These are phyloP conservation scores for Eimeria tenella DNA, from an alignment of 169 alveolate species.

Conservation along the genomic window DNA sequence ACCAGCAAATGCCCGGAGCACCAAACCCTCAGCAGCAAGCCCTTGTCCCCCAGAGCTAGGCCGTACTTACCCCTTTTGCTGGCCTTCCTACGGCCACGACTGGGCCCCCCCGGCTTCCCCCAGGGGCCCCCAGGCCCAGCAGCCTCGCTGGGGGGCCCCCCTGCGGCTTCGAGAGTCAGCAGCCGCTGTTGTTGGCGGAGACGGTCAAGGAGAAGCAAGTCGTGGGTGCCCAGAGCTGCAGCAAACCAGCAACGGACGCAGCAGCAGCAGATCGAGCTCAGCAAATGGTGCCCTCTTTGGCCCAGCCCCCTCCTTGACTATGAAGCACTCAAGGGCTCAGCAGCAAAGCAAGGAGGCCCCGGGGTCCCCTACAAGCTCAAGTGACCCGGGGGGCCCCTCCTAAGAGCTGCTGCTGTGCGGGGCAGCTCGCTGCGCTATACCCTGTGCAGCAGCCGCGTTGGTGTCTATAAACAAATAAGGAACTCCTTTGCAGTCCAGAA, in stretches of 20 bases:
- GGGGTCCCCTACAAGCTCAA: background rate
- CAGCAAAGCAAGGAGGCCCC: background rate
- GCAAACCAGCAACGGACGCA: background rate
- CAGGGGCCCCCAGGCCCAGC: background rate
- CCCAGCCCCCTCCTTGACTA: too few species aligned
- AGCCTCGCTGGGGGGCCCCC: background rate
- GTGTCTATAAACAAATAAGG: background rate
- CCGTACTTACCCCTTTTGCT: background rate
- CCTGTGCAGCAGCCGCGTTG: background rate
- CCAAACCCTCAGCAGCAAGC: background rate
- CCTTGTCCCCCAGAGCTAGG: background rate
- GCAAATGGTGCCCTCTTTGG: too few species aligned
- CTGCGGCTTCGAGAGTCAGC: background rate
- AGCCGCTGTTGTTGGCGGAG: background rate
- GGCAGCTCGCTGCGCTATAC: too few species aligned
- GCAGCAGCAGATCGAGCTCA: background rate
- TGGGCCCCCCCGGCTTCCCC: background rate
- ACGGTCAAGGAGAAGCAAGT: slow-evolving; percentile 2
- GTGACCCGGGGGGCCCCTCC: background rate
- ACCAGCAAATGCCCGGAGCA: too few species aligned
- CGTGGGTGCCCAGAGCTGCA: slow-evolving; percentile 33
- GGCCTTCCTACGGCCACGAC: background rate
- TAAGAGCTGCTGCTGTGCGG: background rate
- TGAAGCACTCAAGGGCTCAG: slow-evolving; percentile 5
- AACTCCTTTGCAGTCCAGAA: background rate